Evolutionary conservation across 768 basidiomycete species (phyloP), one percentile per base, ranked within the genome.

Genomic region (Strobilomyces echinocephalus): DNA sequence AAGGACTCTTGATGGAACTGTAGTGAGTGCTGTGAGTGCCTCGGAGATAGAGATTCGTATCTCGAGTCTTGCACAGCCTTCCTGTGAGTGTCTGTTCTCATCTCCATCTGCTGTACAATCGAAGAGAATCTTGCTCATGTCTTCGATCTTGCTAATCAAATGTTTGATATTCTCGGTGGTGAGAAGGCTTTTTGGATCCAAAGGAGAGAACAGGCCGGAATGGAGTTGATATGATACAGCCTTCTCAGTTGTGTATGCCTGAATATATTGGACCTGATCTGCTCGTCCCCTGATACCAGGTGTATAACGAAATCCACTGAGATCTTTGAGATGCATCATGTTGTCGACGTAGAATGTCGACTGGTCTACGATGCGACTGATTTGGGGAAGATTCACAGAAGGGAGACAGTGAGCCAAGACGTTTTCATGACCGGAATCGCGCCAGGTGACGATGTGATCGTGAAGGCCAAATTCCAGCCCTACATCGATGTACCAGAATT

Each of bases 211-310:
- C 1, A 58, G 16, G 5, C 50, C 50, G 0, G 21, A n/a, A 14
- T 59, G 55, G 1, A 30, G 41, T 15, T 56, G 48, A 20, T 59
- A 59, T 2, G 46, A 18, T 9, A 53, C 20, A 0, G 49, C 14
- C n/a, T 59, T 59, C 21, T 59, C 55, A 1, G 58, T 56, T 0
- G 44, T 56, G 9, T 59, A 59, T 0, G 55, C 55, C 11, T 56
- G 51, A 6, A 59, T 48, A 9, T 50, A 59, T 5, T 5, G 8
- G 10, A 57, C 48, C 1, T 34, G 2, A 21, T 50, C 48, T 3
- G 8, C 20, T 21, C 15, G 3, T 26, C 36, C 6, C 30, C 18
- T 10, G 0, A 1, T 4, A 26, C 36, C 7, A 38, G 36, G 3
- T 9, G n/a, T 3, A 15, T 24, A 49, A 4, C 15, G 1, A 10